Percentiles rank a stretch among this genome's conserved stretches.
These are phyloP conservation scores for Penicillium sp. DNA, from an alignment of 2,329 filamentous ascomycete genomes.

Conservation along the genomic window DNA sequence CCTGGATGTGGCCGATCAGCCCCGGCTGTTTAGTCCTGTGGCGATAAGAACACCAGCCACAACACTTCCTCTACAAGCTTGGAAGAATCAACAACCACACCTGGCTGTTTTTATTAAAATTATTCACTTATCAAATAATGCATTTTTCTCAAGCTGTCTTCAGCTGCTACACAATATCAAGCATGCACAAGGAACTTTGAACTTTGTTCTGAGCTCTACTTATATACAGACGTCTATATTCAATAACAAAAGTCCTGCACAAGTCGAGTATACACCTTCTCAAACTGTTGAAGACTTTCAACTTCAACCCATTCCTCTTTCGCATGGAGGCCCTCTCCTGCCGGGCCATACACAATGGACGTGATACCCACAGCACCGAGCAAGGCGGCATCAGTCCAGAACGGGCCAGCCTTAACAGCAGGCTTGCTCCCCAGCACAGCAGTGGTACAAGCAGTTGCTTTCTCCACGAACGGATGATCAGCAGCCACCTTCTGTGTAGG, in stretches of 20 bases:
- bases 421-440: conserved; percentile 23
- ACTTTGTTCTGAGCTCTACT: not conserved
- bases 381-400: conserved; percentile 48
- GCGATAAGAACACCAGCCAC: conserved; percentile 15
- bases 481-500: conserved; percentile 36
- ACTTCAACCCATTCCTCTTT: conserved; percentile 46
- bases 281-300: conserved; percentile 35
- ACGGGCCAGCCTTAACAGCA: conserved; percentile 27
- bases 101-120: not conserved
- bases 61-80: not conserved
- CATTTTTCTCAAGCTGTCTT: not conserved
- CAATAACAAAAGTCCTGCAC: conserved; percentile 17
- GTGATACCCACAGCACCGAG: conserved; percentile 41
- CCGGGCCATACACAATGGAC: conserved; percentile 42
- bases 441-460: conserved; percentile 25
- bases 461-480: conserved; percentile 37
- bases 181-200: not conserved
- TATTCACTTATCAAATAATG: not conserved
- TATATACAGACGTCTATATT: not conserved
- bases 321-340: conserved; percentile 43
- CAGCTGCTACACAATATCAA: not conserved
- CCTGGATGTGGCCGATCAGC: conserved; percentile 1
- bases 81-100: not conserved
- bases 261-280: conserved; percentile 15
- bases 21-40: conserved; percentile 7